Conservation (phyloP, 148 eudicot genomes). For the Suaeda aralocaspica region DNA sequence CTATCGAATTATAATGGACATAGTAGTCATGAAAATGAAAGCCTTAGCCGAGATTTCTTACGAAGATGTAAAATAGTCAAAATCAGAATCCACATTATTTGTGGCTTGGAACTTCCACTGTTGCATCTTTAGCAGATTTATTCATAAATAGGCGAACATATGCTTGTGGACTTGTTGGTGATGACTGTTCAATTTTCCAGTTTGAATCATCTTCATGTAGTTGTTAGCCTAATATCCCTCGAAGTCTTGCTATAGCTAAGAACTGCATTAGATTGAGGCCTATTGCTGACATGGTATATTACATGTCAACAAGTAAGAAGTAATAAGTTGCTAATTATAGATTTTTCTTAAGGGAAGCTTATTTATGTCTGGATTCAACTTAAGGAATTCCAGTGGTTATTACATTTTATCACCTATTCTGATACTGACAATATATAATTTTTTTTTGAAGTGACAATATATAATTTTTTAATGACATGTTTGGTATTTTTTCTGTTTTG, state of each 20-base stretch:
- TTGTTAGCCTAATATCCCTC: background rate
- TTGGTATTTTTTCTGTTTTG: background rate
- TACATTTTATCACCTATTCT: background rate
- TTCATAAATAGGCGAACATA: background rate
- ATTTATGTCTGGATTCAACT: background rate
- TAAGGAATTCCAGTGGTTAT: background rate
- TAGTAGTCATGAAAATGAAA: too few species aligned
- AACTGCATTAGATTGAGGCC: background rate
- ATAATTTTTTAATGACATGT: background rate
- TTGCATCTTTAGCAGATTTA: background rate
- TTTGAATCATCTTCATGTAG: background rate
- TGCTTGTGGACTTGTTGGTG: background rate
- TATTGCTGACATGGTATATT: background rate
- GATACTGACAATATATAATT: background rate
- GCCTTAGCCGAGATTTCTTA: too few species aligned
- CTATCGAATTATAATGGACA: background rate
- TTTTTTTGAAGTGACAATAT: too few species aligned
- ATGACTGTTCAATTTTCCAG: background rate
- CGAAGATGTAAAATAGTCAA: too few species aligned
- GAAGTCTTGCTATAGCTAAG: background rate
- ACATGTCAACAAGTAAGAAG: background rate
- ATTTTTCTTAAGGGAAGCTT: background rate
- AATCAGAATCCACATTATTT: too few species aligned
- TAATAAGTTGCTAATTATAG: too few species aligned
- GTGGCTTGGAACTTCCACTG: background rate